phyloP scores from a whole-genome alignment of 2,329 filamentous ascomycete genomes.

The Emergomyces pasteurianus region DNA sequence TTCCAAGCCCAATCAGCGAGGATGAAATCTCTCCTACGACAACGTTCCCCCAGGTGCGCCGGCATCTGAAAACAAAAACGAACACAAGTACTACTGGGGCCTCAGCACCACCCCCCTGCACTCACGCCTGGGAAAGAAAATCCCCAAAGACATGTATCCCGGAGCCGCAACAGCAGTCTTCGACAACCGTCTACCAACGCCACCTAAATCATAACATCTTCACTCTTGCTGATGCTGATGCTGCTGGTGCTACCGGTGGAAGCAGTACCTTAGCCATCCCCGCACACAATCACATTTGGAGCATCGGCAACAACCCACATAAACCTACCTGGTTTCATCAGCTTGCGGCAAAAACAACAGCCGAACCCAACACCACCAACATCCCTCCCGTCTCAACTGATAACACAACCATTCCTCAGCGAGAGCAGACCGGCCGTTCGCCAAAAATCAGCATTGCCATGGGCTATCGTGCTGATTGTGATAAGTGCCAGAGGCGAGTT shows the following conservation, averaged over 20 bases:
- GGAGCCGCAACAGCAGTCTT: not conserved
- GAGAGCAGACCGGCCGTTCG: conserved; percentile 1
- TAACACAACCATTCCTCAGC: not conserved
- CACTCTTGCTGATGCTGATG: not conserved
- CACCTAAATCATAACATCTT: not conserved
- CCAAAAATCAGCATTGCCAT: conserved; percentile 60
- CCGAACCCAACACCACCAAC: not conserved
- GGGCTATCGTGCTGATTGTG: conserved; percentile 65
- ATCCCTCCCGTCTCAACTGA: not conserved
- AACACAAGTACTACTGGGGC: not conserved
- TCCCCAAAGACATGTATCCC: not conserved
- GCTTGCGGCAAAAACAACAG: not conserved
- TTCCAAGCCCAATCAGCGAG: conserved; percentile 32
- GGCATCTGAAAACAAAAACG: not conserved
- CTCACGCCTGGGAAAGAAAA: not conserved
- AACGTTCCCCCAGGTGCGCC: not conserved
- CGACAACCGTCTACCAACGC: not conserved
- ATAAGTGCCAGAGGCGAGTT: conserved; percentile 62
- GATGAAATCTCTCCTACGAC: conserved; percentile 15
- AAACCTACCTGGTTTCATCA: not conserved
- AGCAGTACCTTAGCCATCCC: not conserved
- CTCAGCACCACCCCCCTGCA: not conserved
- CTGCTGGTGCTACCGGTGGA: too few species aligned
- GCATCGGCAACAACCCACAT: not conserved
- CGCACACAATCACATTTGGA: not conserved